Evolutionary conservation across 768 basidiomycete species (phyloP).

Genomic region (Amanita molliuscula): DNA sequence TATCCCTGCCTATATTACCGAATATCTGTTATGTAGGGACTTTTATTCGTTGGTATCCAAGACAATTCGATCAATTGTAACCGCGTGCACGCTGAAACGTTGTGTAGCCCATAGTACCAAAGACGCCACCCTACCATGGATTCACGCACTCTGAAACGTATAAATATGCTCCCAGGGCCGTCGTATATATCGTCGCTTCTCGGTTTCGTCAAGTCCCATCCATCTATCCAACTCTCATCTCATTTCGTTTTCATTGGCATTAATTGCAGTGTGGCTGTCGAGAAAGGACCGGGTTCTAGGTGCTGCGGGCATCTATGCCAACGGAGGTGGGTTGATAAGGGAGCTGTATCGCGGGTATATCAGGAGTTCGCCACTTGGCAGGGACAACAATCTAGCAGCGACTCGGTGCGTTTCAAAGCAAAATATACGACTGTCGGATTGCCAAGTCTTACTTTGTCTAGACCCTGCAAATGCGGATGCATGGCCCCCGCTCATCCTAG

Average conservation of each 20-base stretch:
- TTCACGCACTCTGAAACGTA: too few species aligned
- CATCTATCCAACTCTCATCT: too few species aligned
- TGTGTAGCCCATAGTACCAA: conserved; percentile 45
- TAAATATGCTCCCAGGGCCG: too few species aligned
- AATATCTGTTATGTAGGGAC: conserved; percentile 37
- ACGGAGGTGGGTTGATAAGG: conserved; percentile 66
- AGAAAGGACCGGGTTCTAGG: too few species aligned
- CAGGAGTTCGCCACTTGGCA: conserved; percentile 50
- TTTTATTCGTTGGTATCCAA: conserved; percentile 32
- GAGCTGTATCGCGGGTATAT: conserved; percentile 68
- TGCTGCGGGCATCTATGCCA: too few species aligned
- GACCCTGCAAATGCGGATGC: conserved; percentile 33
- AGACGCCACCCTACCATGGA: too few species aligned
- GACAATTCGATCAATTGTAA: conserved; percentile 39
- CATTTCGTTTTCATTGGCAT: too few species aligned
- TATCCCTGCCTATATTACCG: conserved; percentile 20
- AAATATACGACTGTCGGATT: conserved; percentile 1
- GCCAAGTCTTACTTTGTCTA: conserved; percentile 11
- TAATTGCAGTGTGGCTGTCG: too few species aligned
- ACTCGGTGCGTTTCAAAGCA: conserved; percentile 14
- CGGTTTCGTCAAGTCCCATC: too few species aligned
- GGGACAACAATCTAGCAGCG: conserved; percentile 28
- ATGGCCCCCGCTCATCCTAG: conserved; percentile 65
- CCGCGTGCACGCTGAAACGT: conserved; percentile 15
- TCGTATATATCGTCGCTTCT: too few species aligned